phyloP scores from a whole-genome alignment of 768 basidiomycete species.

The Candolleomyces efflorescens region DNA sequence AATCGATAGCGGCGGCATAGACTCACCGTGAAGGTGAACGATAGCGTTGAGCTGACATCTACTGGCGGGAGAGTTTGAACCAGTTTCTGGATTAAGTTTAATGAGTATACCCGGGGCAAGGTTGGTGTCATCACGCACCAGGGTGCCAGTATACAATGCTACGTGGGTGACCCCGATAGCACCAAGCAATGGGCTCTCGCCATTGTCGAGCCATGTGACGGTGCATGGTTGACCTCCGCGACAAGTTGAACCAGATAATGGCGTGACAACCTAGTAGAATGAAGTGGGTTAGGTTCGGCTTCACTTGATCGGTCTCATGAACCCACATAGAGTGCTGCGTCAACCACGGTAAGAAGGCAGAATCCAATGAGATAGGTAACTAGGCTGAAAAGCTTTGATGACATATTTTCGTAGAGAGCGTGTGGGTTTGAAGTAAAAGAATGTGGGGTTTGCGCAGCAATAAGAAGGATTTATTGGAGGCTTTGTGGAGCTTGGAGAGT shows the following conservation, averaged over 20 bases:
- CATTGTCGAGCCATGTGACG: slow-evolving; percentile 65
- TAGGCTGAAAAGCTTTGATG: slow-evolving; percentile 4
- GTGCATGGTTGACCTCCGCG: slow-evolving; percentile 49
- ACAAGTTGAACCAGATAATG: slow-evolving; percentile 40
- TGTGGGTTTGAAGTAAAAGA: not conserved
- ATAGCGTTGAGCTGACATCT: slow-evolving; percentile 43
- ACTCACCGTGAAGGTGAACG: slow-evolving; percentile 55
- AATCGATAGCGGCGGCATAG: not conserved
- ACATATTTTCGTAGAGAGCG: not conserved
- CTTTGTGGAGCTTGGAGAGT: not conserved
- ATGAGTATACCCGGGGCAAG: not conserved
- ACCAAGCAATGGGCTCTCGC: slow-evolving; percentile 41
- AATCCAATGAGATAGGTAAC: slow-evolving; percentile 18
- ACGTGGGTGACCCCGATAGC: slow-evolving; percentile 50
- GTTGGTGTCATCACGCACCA: slow-evolving; percentile 31
- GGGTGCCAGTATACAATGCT: slow-evolving; percentile 53
- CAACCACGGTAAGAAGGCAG: slow-evolving; percentile 21
- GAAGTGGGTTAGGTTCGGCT: not conserved
- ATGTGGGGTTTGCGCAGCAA: slow-evolving; percentile 1
- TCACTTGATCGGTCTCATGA: not conserved
- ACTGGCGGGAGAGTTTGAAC: slow-evolving; percentile 54
- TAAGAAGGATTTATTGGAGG: not conserved
- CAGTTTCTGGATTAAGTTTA: slow-evolving; percentile 36
- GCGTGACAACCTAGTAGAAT: slow-evolving; percentile 40
- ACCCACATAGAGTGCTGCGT: slow-evolving; percentile 41